Evolutionary conservation across 768 basidiomycete genomes (phyloP).

Genomic region (Leccinum aurantiacum): DNA sequence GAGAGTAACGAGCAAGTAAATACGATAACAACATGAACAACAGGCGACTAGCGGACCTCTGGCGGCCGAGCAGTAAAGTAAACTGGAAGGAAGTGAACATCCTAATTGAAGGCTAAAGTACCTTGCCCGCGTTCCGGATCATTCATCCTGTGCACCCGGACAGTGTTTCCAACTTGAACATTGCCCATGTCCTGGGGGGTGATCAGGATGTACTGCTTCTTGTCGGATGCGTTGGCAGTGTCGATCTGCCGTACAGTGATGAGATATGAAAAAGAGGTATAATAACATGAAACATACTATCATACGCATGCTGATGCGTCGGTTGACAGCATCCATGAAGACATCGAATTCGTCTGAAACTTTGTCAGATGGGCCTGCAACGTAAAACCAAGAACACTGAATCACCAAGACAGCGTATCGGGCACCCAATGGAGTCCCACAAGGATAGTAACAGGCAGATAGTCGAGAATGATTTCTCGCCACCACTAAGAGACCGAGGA

Average conservation of each 20-base stretch:
- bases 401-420: conserved; percentile 85
- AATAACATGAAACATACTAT: conserved; percentile 53
- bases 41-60: background rate
- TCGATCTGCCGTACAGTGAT: conserved; percentile 58
- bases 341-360: conserved; percentile 91
- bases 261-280: conserved; percentile 1
- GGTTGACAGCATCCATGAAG: conserved; percentile 94
- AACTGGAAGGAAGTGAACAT: background rate
- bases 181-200: conserved; percentile 93
- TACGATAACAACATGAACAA: conserved; percentile 12
- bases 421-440: conserved; percentile 95
- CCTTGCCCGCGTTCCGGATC: conserved; percentile 75
- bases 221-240: conserved; percentile 81
- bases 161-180: conserved; percentile 62
- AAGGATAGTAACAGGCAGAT: conserved; percentile 91
- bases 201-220: conserved; percentile 93
- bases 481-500: conserved; percentile 83
- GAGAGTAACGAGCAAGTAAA: conserved; percentile 7
- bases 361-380: conserved; percentile 13
- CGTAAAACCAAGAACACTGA: conserved; percentile 1
- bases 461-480: conserved; percentile 96
- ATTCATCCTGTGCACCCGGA: conserved; percentile 74
- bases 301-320: conserved; percentile 93
- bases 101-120: conserved; percentile 36
- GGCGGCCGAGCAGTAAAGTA: conserved; percentile 4